These are phyloP conservation scores for Trichosanthes cucumerina DNA, from an alignment of 306 rosid genomes.

Conservation along the genomic window DNA sequence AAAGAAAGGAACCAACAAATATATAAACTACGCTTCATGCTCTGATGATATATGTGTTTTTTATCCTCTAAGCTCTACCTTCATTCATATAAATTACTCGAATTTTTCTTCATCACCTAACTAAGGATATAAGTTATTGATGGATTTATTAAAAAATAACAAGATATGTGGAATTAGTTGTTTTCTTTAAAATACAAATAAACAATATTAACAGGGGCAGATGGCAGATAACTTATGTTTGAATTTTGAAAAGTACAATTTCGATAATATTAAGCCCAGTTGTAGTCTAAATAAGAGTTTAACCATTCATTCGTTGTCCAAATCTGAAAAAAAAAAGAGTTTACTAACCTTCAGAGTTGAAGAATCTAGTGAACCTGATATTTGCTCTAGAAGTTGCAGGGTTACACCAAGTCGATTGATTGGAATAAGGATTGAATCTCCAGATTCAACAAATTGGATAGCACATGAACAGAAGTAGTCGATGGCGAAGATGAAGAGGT, in stretches of 20 bases:
- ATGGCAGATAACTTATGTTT: not conserved
- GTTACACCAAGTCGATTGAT: constrained; percentile 43
- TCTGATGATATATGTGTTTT: not conserved
- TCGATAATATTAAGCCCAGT: not conserved
- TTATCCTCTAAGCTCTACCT: not conserved
- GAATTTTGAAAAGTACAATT: not conserved
- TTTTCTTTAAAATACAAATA: not conserved
- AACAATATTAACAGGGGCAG: not conserved
- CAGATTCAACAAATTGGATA: constrained; percentile 45
- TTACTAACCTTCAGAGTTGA: constrained; percentile 43
- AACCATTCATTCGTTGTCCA: not conserved
- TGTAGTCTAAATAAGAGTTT: not conserved
- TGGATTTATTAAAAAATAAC: not conserved
- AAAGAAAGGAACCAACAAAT: constrained; percentile 2
- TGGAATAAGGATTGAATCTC: constrained; percentile 86
- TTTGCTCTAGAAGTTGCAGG: constrained; percentile 70
- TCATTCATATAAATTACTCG: not conserved
- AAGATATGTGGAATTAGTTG: not conserved
- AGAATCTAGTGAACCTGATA: constrained; percentile 47
- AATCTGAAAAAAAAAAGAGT: not conserved
- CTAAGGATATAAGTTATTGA: not conserved
- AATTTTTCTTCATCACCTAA: not conserved
- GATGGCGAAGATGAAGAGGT: too few species aligned
- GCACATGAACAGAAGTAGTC: constrained; percentile 53
- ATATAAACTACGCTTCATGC: not conserved